These are phyloP conservation scores for Anisodus acutangulus DNA, from an alignment of 257 asterid species.

Conservation along the genomic window DNA sequence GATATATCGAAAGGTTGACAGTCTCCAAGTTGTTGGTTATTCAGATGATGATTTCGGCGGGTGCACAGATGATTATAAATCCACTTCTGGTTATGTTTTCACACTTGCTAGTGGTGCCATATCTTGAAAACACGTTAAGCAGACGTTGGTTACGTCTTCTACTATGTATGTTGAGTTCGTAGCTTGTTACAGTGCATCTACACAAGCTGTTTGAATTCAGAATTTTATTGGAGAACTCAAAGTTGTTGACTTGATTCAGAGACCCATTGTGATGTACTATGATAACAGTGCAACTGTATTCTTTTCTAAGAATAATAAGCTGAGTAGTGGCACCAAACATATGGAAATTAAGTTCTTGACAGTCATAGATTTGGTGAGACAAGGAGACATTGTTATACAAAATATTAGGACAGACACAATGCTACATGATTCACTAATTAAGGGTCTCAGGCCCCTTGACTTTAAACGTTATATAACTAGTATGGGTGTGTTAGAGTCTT, in stretches of 20 bases:
- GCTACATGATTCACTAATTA: neutral
- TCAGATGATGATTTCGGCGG: neutral
- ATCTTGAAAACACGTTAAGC: neutral
- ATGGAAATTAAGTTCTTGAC: neutral
- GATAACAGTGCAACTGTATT: neutral
- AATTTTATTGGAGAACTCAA: neutral
- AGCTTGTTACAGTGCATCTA: neutral
- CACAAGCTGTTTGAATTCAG: neutral
- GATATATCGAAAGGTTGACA: neutral
- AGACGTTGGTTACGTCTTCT: neutral
- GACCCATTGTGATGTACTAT: neutral
- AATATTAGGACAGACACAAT: no score
- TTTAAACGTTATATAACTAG: no score
- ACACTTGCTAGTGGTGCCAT: neutral
- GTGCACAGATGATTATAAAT: neutral
- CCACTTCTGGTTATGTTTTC: no score
- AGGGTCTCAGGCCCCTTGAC: neutral
- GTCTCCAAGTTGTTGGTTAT: neutral
- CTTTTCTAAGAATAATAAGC: neutral
- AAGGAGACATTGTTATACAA: no score
- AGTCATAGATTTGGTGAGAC: neutral
- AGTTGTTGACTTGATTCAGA: neutral
- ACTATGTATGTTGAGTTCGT: no score
- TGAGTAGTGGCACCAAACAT: neutral
- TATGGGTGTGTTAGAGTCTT: no score